Percentiles rank a stretch among this genome's conserved stretches.
Evolutionary conservation across 331 rosid species (phyloP).

Genomic region (Quercus lobata): DNA sequence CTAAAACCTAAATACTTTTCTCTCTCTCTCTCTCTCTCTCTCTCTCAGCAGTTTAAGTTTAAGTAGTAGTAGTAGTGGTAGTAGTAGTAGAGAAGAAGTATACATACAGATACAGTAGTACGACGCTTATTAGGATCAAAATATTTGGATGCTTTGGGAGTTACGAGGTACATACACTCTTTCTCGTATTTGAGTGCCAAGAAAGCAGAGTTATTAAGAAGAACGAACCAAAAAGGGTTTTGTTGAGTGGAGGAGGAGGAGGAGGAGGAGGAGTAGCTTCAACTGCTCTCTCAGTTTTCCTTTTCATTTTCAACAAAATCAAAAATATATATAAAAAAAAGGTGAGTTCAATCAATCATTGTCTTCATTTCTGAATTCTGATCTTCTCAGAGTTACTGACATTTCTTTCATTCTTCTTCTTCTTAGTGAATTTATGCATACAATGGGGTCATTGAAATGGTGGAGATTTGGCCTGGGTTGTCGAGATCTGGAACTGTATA

Average conservation of each 20-base stretch:
- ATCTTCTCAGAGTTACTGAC: background rate
- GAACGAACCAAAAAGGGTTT: conserved; percentile 8
- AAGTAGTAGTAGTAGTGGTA: background rate
- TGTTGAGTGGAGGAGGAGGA: too few relatives aligned
- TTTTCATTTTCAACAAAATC: background rate
- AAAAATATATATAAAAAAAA: too few relatives aligned
- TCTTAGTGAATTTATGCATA: background rate
- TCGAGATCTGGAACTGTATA: background rate
- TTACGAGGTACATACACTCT: background rate
- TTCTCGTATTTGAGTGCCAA: conserved; percentile 4
- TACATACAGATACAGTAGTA: conserved; percentile 3
- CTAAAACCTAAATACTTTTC: background rate
- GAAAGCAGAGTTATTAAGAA: conserved; percentile 1
- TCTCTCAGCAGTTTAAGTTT: background rate
- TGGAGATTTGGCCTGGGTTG: background rate
- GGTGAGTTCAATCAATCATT: background rate
- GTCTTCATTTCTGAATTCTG: too few relatives aligned
- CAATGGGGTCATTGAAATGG: background rate
- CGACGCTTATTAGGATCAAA: background rate
- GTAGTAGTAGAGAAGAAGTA: background rate
- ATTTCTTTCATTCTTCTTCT: too few relatives aligned
- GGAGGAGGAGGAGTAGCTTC: background rate
- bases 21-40: background rate
- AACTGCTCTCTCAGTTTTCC: conserved; percentile 4
- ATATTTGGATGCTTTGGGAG: too few relatives aligned